Percentiles rank a stretch among this genome's conserved stretches.
Conservation (phyloP, 2,329 filamentous ascomycete species). For the Cercospora beticola region DNA sequence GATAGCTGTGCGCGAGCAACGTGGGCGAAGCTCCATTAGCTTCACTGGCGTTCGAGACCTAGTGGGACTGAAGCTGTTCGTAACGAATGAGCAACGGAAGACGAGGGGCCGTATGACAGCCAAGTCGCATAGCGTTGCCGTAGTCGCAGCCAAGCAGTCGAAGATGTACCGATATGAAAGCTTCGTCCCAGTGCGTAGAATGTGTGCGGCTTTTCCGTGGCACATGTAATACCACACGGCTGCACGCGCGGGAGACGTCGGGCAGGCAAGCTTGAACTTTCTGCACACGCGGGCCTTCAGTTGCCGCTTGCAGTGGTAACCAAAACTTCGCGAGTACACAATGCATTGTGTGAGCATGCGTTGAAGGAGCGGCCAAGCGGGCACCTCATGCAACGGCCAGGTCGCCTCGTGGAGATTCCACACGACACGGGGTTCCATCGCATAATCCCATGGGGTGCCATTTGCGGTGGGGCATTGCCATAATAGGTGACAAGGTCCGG, state of each 20-base stretch:
- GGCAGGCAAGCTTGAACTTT: background rate
- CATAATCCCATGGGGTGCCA: background rate
- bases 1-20: background rate
- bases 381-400: background rate
- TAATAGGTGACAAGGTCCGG: background rate
- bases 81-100: slow-evolving; percentile 1
- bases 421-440: background rate
- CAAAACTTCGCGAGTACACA: background rate
- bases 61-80: background rate
- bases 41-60: background rate
- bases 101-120: background rate
- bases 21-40: slow-evolving; percentile 4
- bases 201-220: background rate
- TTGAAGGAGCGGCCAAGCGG: background rate
- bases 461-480: background rate
- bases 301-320: background rate
- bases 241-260: background rate
- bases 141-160: slow-evolving; percentile 4
- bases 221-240: background rate
- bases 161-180: background rate
- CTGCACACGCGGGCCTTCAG: background rate
- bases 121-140: slow-evolving; percentile 11
- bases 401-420: background rate
- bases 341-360: background rate
- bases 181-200: slow-evolving; percentile 1